These are phyloP conservation scores for Harrya chromipes DNA, from an alignment of 768 basidiomycete genomes.

Conservation along the genomic window DNA sequence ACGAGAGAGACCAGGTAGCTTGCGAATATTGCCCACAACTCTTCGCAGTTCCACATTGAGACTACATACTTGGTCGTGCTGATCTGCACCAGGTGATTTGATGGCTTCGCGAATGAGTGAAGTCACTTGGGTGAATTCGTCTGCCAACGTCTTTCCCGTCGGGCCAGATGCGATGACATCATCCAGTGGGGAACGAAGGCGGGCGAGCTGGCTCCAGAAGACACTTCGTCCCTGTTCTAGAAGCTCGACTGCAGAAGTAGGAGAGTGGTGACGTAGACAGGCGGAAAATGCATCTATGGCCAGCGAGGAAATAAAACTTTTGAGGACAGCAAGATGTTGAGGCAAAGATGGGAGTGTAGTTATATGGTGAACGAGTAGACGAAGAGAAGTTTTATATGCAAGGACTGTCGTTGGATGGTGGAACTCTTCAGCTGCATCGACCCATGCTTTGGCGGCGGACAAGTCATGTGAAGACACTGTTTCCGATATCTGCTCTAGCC, in stretches of 20 bases:
- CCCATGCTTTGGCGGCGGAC: background rate
- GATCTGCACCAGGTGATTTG: background rate
- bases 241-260: too few relatives aligned
- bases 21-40: constrained; percentile 14
- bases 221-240: too few relatives aligned
- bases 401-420: constrained; percentile 6
- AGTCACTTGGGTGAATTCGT: background rate
- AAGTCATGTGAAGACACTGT: background rate
- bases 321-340: constrained; percentile 1
- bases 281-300: constrained; percentile 6
- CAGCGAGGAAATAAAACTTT: background rate
- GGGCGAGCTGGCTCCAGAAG: background rate
- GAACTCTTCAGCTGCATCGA: constrained; percentile 4
- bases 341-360: background rate
- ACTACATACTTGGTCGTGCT: background rate
- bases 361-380: constrained; percentile 2
- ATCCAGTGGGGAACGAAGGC: constrained; percentile 8
- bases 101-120: constrained; percentile 1
- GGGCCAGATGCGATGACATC: background rate
- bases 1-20: constrained; percentile 17
- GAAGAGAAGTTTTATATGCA: constrained; percentile 13
- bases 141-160: background rate
- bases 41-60: background rate
- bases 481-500: background rate
- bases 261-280: background rate